Conservation (phyloP, 2,329 filamentous ascomycete genomes). For the Paraphaeosphaeria minitans region DNA sequence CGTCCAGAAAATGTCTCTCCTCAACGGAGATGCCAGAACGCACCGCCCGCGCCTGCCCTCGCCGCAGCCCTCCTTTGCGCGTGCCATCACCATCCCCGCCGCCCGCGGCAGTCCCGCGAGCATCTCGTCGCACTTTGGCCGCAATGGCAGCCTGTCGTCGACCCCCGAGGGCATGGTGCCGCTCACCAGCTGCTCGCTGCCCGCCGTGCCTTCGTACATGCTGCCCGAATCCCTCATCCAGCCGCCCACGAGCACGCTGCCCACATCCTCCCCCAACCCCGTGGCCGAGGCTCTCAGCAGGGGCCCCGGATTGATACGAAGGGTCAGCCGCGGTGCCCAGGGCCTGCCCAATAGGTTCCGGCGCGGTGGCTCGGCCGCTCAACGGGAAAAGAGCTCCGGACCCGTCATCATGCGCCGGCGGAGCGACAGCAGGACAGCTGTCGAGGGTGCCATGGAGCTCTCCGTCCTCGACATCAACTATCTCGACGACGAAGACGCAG, state of each 20-base stretch:
- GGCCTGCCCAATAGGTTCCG: slow-evolving; percentile 72
- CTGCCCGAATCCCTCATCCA: slow-evolving; percentile 73
- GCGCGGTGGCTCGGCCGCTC: slow-evolving; percentile 74
- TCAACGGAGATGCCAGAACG: slow-evolving; percentile 31
- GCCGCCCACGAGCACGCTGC: slow-evolving; percentile 55
- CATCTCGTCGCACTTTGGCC: slow-evolving; percentile 53
- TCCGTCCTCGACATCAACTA: slow-evolving; percentile 61
- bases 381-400: slow-evolving; percentile 85
- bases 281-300: slow-evolving; percentile 67
- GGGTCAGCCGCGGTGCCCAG: slow-evolving; percentile 80
- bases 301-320: slow-evolving; percentile 74
- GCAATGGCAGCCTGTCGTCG: slow-evolving; percentile 67
- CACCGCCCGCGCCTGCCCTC: slow-evolving; percentile 40
- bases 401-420: slow-evolving; percentile 85
- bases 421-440: slow-evolving; percentile 84
- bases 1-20: slow-evolving; percentile 29
- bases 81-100: slow-evolving; percentile 44
- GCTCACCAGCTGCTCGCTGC: slow-evolving; percentile 58
- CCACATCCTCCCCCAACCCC: slow-evolving; percentile 57
- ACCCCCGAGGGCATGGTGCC: slow-evolving; percentile 69
- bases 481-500: slow-evolving; percentile 55
- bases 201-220: slow-evolving; percentile 60
- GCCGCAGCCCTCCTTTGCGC: slow-evolving; percentile 37
- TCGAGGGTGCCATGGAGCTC: slow-evolving; percentile 52
- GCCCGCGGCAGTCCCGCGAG: slow-evolving; percentile 49